A percentile compares a stretch with the other conserved stretches of the same genome.
phyloP scores from a whole-genome alignment of 805 yeast genomes.

The Henningerozyma blattae region DNA sequence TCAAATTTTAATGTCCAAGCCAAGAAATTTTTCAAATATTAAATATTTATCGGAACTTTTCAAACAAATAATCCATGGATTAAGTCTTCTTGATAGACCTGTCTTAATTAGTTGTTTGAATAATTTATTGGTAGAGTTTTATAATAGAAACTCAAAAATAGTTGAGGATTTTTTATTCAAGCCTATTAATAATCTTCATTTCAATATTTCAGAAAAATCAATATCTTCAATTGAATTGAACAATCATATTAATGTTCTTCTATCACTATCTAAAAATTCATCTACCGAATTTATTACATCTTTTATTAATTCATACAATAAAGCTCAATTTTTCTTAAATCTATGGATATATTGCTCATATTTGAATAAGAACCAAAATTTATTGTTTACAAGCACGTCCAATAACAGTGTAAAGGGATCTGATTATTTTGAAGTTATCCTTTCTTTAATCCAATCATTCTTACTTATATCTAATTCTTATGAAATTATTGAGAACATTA shows the following conservation, averaged over 20 bases:
- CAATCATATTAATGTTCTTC: slow-evolving; percentile 51
- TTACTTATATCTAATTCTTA: slow-evolving; percentile 20
- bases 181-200: slow-evolving; percentile 34
- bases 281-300: slow-evolving; percentile 25
- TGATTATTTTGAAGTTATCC: slow-evolving; percentile 21
- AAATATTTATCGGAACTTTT: slow-evolving; percentile 51
- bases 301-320: slow-evolving; percentile 13
- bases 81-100: slow-evolving; percentile 51
- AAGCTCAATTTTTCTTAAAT: slow-evolving; percentile 17
- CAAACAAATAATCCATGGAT: slow-evolving; percentile 46
- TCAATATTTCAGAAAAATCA: slow-evolving; percentile 21
- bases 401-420: slow-evolving; percentile 3
- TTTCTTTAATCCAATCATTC: slow-evolving; percentile 24
- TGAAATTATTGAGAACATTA: slow-evolving; percentile 15
- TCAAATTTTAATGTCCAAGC: slow-evolving; percentile 52
- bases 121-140: slow-evolving; percentile 41
- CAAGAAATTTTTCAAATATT: slow-evolving; percentile 33
- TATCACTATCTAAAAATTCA: slow-evolving; percentile 44
- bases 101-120: slow-evolving; percentile 43
- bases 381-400: slow-evolving; percentile 7
- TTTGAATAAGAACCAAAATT: slow-evolving; percentile 20
- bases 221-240: slow-evolving; percentile 41
- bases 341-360: slow-evolving; percentile 29
- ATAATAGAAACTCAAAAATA: slow-evolving; percentile 36
- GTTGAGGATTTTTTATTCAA: slow-evolving; percentile 48